These are phyloP conservation scores for Penicillium palitans DNA, from an alignment of 2,329 filamentous ascomycete genomes.

Conservation along the genomic window DNA sequence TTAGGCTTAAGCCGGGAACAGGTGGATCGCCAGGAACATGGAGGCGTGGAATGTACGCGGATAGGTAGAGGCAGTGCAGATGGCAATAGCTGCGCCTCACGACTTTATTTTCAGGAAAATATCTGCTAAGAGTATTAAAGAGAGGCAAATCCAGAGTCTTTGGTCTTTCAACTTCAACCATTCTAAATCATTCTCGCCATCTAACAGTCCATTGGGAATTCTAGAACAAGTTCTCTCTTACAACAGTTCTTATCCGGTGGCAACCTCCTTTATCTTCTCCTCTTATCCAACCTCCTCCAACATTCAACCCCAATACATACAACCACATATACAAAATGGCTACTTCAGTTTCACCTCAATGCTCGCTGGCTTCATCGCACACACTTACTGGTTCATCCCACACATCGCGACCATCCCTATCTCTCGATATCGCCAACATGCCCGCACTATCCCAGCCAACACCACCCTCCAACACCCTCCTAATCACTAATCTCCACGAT, in stretches of 20 bases:
- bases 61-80: conserved; percentile 10
- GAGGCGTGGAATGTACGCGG: conserved; percentile 2
- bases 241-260: conserved; percentile 19
- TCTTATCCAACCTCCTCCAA: conserved; percentile 13
- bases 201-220: not conserved
- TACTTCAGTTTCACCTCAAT: conserved; percentile 28
- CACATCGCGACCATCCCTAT: conserved; percentile 40
- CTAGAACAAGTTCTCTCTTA: not conserved
- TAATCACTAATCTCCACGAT: conserved; percentile 52
- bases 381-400: conserved; percentile 18
- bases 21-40: conserved; percentile 17
- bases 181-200: not conserved
- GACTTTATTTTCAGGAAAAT: not conserved
- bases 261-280: conserved; percentile 19
- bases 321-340: conserved; percentile 25
- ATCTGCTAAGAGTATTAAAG: not conserved
- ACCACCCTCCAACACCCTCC: conserved; percentile 52
- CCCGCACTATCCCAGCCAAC: conserved; percentile 48
- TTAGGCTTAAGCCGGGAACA: conserved; percentile 1
- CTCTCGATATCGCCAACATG: conserved; percentile 48
- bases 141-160: not conserved
- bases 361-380: not conserved
- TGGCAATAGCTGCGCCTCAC: conserved; percentile 7
- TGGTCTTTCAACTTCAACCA: not conserved
- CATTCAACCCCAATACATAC: not conserved